phyloP scores from a whole-genome alignment of 345 rosid species.

The Citrus unshiu region DNA sequence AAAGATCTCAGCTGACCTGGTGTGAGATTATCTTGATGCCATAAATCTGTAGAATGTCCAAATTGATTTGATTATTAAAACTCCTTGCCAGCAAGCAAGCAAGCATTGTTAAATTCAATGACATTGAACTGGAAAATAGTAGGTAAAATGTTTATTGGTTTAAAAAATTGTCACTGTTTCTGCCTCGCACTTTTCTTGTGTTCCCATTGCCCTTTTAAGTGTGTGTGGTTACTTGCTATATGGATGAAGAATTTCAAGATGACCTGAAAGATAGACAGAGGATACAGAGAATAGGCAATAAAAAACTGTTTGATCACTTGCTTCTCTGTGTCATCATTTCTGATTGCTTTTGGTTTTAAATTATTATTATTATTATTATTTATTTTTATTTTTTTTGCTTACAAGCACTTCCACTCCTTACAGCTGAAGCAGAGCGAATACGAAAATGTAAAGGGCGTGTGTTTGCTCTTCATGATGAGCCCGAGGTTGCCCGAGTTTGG shows the following conservation, averaged over 20 bases:
- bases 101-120: neutral
- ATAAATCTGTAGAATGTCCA: neutral
- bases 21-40: neutral
- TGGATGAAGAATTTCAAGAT: neutral
- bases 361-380: too few relatives aligned
- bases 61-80: neutral
- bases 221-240: neutral
- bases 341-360: neutral
- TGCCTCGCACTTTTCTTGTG: neutral
- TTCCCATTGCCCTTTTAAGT: neutral
- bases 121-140: neutral
- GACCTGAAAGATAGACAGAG: neutral
- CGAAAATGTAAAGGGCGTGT: conserved; percentile 85
- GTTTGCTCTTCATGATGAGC: conserved; percentile 93
- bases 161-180: neutral
- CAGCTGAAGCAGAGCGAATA: conserved; percentile 97
- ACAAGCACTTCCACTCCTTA: neutral
- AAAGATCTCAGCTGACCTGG: neutral
- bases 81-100: neutral
- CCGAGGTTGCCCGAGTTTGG: conserved; percentile 97
- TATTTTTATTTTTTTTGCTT: neutral
- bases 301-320: neutral
- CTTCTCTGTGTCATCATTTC: neutral
- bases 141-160: neutral
- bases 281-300: neutral